Evolutionary conservation across 768 basidiomycete genomes (phyloP), one percentile per base, ranked within the genome.

Genomic region (Atractiella rhizophila): DNA sequence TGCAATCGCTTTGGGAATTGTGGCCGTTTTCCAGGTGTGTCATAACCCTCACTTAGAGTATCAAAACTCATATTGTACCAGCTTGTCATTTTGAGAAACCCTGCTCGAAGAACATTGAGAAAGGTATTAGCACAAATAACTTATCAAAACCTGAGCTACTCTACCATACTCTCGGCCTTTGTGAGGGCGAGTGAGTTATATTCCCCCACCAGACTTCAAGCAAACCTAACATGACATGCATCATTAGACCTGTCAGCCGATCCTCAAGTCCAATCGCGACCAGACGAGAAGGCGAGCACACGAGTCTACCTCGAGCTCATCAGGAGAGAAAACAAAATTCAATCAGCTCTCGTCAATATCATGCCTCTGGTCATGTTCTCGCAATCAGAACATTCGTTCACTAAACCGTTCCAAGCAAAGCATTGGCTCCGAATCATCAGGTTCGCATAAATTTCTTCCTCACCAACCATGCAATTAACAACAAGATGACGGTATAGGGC

Each of bases 1-100:
- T 34, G 46, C 46, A 7, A 42, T 59, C 21, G 58, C 56, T 2
- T 40, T 59, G 2, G 49, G 39, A 11, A 49, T 59, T 27, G 52
- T 48, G 5, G 44, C 47, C n/a, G 46, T 47, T 27, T 59, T 59
- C 48, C 58, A 56, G 35, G 10, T 10, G 37, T 24, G 9, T 38
- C n/a, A 11, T 7, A 23, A 13, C 12, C 26, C 9, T 12, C 37
- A 21, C 8, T n/a, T 23, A n/a, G 19, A 11, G 25, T 15, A 18
- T 15, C 24, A 13, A 9, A 39, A 15, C n/a, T 4, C 7, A 11
- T 5, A 7, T 27, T 18, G 11, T 18, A 21, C 33, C n/a, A n/a
- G n/a, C n/a, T n/a, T n/a, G n/a, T 46, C n/a, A 27, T 46, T 4
- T 28, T 43, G 4, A 25, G 45, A 18, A 20, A 33, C n/a, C 43